Evolutionary conservation across 768 basidiomycete species (phyloP).

Genomic region (Panaeolus papilionaceus): DNA sequence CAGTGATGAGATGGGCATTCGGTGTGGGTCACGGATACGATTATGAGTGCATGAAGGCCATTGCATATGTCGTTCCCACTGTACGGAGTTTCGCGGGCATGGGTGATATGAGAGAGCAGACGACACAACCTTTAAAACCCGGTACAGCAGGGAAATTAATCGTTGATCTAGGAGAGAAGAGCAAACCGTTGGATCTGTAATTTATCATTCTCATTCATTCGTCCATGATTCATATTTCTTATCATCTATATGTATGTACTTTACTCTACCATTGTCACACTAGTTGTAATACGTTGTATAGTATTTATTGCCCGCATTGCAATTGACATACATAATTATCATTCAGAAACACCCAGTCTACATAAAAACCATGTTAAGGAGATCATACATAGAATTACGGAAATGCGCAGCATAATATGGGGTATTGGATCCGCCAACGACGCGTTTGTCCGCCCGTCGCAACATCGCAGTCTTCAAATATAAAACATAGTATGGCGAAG

Average conservation of each 20-base stretch:
- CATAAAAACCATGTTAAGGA: background rate
- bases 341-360: background rate
- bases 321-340: background rate
- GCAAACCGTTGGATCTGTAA: conserved; percentile 3
- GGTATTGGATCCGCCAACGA: background rate
- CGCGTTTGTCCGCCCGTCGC: too few relatives aligned
- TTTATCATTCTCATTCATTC: background rate
- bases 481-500: conserved; percentile 78
- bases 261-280: background rate
- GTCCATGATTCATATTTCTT: background rate
- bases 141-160: conserved; percentile 8
- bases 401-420: background rate
- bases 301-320: conserved; percentile 1
- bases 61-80: conserved; percentile 30
- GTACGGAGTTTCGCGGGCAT: conserved; percentile 29
- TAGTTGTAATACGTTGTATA: background rate
- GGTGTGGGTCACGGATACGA: conserved; percentile 28
- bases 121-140: background rate
- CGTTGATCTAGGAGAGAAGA: conserved; percentile 9
- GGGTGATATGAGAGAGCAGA: conserved; percentile 22
- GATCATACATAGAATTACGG: background rate
- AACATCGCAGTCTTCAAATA: conserved; percentile 44
- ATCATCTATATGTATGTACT: background rate
- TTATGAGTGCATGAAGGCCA: conserved; percentile 30
- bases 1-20: conserved; percentile 33